Evolutionary conservation across 2,329 filamentous ascomycete species (phyloP).

Genomic region (Claviceps pazoutovae): DNA sequence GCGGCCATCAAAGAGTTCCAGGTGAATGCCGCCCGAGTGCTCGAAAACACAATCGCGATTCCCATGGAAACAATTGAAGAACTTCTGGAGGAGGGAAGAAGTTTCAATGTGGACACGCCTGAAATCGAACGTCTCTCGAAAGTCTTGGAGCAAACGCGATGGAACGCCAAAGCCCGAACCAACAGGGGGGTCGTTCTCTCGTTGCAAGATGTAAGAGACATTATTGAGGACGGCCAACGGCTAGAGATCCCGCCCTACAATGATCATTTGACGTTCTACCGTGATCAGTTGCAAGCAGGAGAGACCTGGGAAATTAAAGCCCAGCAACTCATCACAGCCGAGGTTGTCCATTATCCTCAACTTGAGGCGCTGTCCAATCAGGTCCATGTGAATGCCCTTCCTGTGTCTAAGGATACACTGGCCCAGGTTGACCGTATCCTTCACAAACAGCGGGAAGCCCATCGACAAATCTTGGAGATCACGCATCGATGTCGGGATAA

Average conservation of each 20-base stretch:
- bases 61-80: conserved; percentile 71
- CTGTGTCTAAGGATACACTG: conserved; percentile 70
- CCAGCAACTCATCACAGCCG: conserved; percentile 81
- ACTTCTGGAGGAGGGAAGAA: conserved; percentile 74
- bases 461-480: conserved; percentile 72
- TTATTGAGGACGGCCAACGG: conserved; percentile 65
- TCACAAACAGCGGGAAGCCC: conserved; percentile 89
- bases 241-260: conserved; percentile 69
- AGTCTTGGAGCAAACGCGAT: conserved; percentile 72
- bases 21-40: conserved; percentile 53
- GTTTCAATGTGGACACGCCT: conserved; percentile 81
- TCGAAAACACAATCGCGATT: conserved; percentile 50
- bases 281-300: conserved; percentile 62
- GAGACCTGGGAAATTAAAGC: conserved; percentile 88
- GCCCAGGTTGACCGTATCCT: conserved; percentile 78
- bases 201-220: conserved; percentile 61
- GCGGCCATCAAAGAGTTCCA: conserved; percentile 78
- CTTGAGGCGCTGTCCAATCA: conserved; percentile 82
- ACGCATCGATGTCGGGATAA: conserved; percentile 62
- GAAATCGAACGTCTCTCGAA: conserved; percentile 74
- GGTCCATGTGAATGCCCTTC: conserved; percentile 53
- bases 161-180: conserved; percentile 65
- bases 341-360: conserved; percentile 85
- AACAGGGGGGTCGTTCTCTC: conserved; percentile 53
- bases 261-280: conserved; percentile 62